phyloP scores from a whole-genome alignment of 2,329 filamentous ascomycete genomes.

The Cytospora piceicola region DNA sequence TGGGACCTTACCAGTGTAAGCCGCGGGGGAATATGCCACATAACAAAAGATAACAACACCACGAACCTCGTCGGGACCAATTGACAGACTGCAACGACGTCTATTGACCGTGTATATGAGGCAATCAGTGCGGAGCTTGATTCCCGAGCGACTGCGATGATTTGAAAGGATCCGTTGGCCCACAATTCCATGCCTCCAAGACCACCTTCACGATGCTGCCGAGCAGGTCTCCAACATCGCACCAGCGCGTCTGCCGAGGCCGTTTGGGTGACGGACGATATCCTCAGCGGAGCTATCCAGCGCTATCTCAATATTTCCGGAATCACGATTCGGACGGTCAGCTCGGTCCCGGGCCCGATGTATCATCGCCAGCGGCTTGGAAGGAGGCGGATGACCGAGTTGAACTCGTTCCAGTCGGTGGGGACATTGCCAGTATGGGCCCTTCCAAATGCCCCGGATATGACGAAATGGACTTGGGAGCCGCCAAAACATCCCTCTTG shows the following conservation, averaged over 20 bases:
- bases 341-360: conserved; percentile 56
- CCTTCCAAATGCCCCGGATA: conserved; percentile 48
- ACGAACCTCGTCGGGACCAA: not conserved
- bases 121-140: not conserved
- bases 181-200: conserved; percentile 29
- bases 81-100: not conserved
- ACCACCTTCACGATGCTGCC: conserved; percentile 39
- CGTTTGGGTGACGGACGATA: conserved; percentile 64
- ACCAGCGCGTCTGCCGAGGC: conserved; percentile 45
- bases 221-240: conserved; percentile 49
- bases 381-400: conserved; percentile 57
- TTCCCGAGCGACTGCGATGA: conserved; percentile 14
- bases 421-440: conserved; percentile 50
- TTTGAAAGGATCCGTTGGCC: conserved; percentile 1
- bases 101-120: not conserved
- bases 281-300: conserved; percentile 55
- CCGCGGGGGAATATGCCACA: not conserved
- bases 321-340: conserved; percentile 37
- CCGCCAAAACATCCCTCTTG: conserved; percentile 43
- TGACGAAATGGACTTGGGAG: conserved; percentile 57
- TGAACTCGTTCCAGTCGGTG: conserved; percentile 47
- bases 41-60: not conserved
- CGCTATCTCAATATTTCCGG: conserved; percentile 46
- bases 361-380: conserved; percentile 58
- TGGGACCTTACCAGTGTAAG: not conserved